Evolutionary conservation across 1,284 basidiomycete genomes (phyloP), one percentile per base, ranked within the genome.

Genomic region (Irpex sp.): DNA sequence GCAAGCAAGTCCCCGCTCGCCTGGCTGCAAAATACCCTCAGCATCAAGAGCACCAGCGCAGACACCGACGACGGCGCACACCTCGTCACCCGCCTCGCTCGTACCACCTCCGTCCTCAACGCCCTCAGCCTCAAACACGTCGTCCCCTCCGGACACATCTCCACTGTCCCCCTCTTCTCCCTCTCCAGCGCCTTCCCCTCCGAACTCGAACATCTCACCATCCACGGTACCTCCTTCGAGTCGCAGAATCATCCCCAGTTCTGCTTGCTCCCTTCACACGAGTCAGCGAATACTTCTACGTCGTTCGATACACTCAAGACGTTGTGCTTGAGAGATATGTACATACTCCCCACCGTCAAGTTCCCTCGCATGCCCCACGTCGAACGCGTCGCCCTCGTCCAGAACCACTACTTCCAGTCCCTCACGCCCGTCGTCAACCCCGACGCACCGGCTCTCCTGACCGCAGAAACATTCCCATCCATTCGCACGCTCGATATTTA

Each of bases 141-240:
- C 4, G 60, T 65, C 47, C 60, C 51, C 48, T 55, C 58, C 36
- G 57, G 58, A 4, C 48, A 38, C 17, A 58, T 61, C 11, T 59
- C 60, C 8, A 19, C 57, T 34, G 49, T 58, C 8, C 64, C 64
- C 17, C 48, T 62, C 21, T 34, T 54, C 47, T 49, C 58, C 44
- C 37, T 65, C 34, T 34, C 31, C 5, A 34, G 31, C 31, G 26
- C 62, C 48, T 40, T 34, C 40, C 37, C 21, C 15, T 51, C 60
- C 15, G 37, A 51, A 15, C 48, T 64, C 48, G 44, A 61, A 57
- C 52, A 44, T 8, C 57, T 64, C 17, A 59, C 44, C 37, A 36
- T 64, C 17, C 61, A 65, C 44, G 61, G 64, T 5, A 62, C 64
- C n/a, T 62, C 64, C 44, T 56, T 62, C 58, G 64, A 62, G 38